A percentile compares a stretch with the other conserved stretches of the same genome.
Evolutionary conservation across 2,329 filamentous ascomycete species (phyloP).

Genomic region (Cladophialophora immunda): DNA sequence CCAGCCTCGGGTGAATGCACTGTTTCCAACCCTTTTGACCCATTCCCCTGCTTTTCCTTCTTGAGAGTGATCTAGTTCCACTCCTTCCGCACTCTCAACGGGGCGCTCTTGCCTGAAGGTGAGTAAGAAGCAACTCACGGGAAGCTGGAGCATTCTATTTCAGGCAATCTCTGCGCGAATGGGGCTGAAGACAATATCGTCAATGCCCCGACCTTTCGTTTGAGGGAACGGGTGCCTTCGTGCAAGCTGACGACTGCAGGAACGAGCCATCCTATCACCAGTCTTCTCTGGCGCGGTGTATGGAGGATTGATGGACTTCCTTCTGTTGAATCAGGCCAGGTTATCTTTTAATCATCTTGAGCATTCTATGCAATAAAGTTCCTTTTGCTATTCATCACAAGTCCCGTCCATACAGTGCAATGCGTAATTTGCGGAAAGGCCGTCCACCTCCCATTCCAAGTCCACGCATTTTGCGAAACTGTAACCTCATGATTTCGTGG

Average conservation of each 20-base stretch:
- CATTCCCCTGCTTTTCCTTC: background rate
- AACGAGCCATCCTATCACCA: background rate
- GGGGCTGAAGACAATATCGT: background rate
- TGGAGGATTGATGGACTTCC: background rate
- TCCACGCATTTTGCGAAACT: background rate
- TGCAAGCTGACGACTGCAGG: background rate
- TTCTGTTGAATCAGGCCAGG: background rate
- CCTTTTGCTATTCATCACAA: conserved; percentile 4
- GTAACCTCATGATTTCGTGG: background rate
- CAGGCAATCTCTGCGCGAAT: background rate
- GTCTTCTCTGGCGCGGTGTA: background rate
- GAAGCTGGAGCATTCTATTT: background rate
- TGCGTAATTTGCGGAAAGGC: background rate
- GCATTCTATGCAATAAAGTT: background rate
- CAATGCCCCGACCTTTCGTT: background rate
- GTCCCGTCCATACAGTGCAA: background rate
- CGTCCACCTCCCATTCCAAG: background rate
- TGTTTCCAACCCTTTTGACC: background rate
- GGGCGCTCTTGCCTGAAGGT: background rate
- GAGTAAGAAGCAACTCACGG: background rate
- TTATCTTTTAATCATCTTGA: background rate
- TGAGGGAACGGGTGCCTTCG: background rate
- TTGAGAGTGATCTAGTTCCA: background rate
- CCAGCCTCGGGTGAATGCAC: background rate
- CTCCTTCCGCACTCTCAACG: background rate